These are phyloP conservation scores for Naegleria fowleri DNA, from an alignment of 208 protist genomes.

Conservation along the genomic window DNA sequence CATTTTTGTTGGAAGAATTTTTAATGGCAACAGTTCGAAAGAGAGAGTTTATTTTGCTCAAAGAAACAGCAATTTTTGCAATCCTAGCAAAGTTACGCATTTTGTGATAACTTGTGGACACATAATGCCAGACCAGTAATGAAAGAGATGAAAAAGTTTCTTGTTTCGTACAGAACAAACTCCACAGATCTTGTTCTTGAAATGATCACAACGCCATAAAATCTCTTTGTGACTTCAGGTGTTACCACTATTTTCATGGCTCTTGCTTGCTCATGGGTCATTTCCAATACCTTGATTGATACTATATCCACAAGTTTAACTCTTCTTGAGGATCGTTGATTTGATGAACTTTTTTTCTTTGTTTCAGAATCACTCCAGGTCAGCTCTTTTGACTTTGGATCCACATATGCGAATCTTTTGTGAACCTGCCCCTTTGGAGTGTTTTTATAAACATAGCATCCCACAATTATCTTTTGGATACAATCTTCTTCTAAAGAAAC, in stretches of 20 bases:
- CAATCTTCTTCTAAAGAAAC: neutral
- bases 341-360: neutral
- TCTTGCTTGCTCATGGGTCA: neutral
- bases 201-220: neutral
- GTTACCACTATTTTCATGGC: neutral
- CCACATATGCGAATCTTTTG: neutral
- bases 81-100: too few relatives aligned
- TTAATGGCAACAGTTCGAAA: neutral
- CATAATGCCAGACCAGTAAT: neutral
- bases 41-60: neutral
- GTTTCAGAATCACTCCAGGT: neutral
- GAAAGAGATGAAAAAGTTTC: neutral
- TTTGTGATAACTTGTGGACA: neutral
- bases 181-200: neutral
- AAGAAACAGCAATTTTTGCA: too few relatives aligned
- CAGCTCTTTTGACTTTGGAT: neutral
- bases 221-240: neutral
- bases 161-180: neutral
- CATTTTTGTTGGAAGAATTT: neutral
- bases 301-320: neutral
- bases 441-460: neutral
- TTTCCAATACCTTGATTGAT: neutral
- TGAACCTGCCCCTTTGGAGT: neutral
- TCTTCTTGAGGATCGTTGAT: neutral
- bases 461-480: neutral